phyloP scores from a whole-genome alignment of 768 basidiomycete species.

The Lentinus tigrinus region DNA sequence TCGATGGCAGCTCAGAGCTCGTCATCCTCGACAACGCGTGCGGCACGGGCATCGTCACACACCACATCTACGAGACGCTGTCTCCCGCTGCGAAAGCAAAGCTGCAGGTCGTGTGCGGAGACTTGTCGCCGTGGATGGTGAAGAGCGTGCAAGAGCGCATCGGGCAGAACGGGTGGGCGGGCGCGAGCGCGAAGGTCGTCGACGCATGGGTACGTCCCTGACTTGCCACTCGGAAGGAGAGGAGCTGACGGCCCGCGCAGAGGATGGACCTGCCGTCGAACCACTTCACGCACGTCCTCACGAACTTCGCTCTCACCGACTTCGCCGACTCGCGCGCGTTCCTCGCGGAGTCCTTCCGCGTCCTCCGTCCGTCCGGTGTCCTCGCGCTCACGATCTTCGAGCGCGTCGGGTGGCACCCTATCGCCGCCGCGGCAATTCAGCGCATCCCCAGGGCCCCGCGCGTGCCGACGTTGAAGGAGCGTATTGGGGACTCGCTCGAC shows the following conservation, averaged over 20 bases:
- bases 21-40: slow-evolving; percentile 3
- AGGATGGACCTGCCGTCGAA: neutral
- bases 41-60: neutral
- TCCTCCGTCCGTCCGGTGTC: neutral
- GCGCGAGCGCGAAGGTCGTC: neutral
- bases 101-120: neutral
- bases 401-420: neutral
- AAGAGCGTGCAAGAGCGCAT: slow-evolving; percentile 1
- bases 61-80: neutral
- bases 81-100: neutral
- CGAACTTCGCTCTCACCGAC: neutral
- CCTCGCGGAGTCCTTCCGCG: neutral
- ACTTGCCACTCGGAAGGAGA: too few species aligned
- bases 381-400: neutral
- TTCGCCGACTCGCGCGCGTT: neutral
- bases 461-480: neutral
- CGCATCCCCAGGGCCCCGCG: neutral
- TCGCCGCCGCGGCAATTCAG: neutral
- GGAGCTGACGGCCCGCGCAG: neutral
- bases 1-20: neutral
- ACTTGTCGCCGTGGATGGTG: neutral
- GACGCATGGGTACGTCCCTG: neutral
- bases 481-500: neutral
- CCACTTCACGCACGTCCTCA: slow-evolving; percentile 1
- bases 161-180: neutral